Conservation (phyloP, 148 eudicot genomes). For the Beta vulgaris region DNA sequence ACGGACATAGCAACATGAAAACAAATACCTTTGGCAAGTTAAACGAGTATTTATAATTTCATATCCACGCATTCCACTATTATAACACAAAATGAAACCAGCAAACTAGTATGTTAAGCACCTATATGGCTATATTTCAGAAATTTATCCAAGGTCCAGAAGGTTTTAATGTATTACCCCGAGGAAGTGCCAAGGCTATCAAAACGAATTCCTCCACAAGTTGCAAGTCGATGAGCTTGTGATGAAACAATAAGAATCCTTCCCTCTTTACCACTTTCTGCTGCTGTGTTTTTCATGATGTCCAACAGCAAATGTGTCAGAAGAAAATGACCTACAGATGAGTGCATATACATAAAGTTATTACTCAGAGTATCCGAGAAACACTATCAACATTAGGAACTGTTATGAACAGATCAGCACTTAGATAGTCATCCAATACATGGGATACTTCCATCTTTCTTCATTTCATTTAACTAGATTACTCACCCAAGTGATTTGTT, state of each 20-base stretch:
- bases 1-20: too few species aligned
- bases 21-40: too few species aligned
- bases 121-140: background rate
- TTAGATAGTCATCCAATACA: too few species aligned
- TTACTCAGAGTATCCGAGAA: background rate
- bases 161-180: constrained; percentile 25
- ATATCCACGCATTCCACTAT: too few species aligned
- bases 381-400: background rate
- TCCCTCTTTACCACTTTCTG: constrained; percentile 51
- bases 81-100: too few species aligned
- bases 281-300: constrained; percentile 60
- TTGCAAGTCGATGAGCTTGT: constrained; percentile 50
- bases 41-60: too few species aligned
- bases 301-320: constrained; percentile 61
- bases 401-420: too few species aligned
- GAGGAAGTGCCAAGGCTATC: constrained; percentile 49
- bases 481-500: background rate
- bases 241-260: constrained; percentile 79
- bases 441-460: too few species aligned
- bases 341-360: background rate
- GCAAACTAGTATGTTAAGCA: too few species aligned
- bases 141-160: background rate
- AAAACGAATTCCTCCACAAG: constrained; percentile 67
- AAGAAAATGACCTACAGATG: constrained; percentile 77
- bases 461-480: background rate